phyloP scores from a whole-genome alignment of 768 basidiomycete species.

The Lactarius quietus region DNA sequence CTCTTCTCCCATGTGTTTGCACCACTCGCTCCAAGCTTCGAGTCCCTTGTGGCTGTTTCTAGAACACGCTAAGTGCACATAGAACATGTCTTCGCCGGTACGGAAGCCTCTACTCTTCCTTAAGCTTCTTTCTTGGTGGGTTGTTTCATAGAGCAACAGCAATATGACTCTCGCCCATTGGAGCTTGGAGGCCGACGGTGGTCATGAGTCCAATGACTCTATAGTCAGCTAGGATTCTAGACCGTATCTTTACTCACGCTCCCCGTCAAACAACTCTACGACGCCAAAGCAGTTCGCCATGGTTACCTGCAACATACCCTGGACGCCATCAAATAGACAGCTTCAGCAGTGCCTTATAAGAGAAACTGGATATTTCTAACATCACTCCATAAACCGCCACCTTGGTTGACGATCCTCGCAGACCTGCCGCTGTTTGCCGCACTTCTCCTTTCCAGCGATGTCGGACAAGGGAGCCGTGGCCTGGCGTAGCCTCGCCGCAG shows the following conservation, averaged over 20 bases:
- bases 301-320: background rate
- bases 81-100: background rate
- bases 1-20: conserved; percentile 1
- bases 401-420: conserved; percentile 11
- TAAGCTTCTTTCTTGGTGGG: conserved; percentile 16
- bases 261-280: background rate
- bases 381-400: conserved; percentile 9
- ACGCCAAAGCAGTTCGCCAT: background rate
- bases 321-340: conserved; percentile 4
- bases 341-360: background rate
- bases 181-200: background rate
- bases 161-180: background rate
- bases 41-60: conserved; percentile 17
- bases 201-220: background rate
- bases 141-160: conserved; percentile 3
- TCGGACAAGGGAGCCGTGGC: background rate
- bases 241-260: background rate
- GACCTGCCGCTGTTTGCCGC: conserved; percentile 5
- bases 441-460: conserved; percentile 2
- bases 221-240: background rate
- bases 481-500: background rate
- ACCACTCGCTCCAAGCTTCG: conserved; percentile 19
- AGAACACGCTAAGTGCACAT: conserved; percentile 9
- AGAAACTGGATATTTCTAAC: background rate
- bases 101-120: conserved; percentile 14